Percentiles rank a stretch among this genome's conserved stretches.
phyloP scores from a whole-genome alignment of 1,284 basidiomycete genomes.

The Tilletia indica region DNA sequence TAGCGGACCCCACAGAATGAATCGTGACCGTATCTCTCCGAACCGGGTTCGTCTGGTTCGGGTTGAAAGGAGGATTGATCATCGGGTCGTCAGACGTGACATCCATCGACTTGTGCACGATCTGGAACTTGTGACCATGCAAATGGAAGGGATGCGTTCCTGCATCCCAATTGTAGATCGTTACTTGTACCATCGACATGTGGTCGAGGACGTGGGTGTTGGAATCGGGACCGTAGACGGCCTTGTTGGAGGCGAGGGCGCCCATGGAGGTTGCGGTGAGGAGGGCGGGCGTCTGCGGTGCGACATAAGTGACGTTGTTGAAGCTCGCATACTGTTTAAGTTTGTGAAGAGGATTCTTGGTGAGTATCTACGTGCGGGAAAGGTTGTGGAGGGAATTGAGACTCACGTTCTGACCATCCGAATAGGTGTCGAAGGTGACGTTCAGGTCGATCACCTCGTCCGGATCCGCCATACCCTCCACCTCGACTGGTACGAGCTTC shows the following conservation, averaged over 20 bases:
- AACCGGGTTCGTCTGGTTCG: conserved; percentile 77
- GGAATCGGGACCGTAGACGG: conserved; percentile 25
- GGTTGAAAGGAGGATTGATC: conserved; percentile 76
- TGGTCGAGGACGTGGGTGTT: conserved; percentile 71
- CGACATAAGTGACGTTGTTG: conserved; percentile 56
- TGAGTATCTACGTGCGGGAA: too few species aligned
- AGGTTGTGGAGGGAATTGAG: too few species aligned
- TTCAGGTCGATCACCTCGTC: conserved; percentile 57
- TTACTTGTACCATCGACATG: conserved; percentile 74
- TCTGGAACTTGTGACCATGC: conserved; percentile 44
- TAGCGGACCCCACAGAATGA: conserved; percentile 65
- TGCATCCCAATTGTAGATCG: conserved; percentile 74
- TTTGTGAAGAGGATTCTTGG: neutral
- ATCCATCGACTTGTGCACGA: conserved; percentile 71
- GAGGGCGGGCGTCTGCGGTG: conserved; percentile 25
- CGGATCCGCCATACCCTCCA: conserved; percentile 51
- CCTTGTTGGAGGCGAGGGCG: conserved; percentile 16
- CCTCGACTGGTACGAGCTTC: conserved; percentile 56
- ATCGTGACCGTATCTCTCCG: conserved; percentile 69
- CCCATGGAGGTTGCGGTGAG: conserved; percentile 63
- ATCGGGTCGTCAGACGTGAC: conserved; percentile 73
- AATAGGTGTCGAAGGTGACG: conserved; percentile 60
- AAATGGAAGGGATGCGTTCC: conserved; percentile 67
- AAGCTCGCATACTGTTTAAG: conserved; percentile 44
- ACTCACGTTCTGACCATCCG: conserved; percentile 43